Evolutionary conservation across 2,329 filamentous ascomycete species (phyloP).

Genomic region (Septoria linicola): DNA sequence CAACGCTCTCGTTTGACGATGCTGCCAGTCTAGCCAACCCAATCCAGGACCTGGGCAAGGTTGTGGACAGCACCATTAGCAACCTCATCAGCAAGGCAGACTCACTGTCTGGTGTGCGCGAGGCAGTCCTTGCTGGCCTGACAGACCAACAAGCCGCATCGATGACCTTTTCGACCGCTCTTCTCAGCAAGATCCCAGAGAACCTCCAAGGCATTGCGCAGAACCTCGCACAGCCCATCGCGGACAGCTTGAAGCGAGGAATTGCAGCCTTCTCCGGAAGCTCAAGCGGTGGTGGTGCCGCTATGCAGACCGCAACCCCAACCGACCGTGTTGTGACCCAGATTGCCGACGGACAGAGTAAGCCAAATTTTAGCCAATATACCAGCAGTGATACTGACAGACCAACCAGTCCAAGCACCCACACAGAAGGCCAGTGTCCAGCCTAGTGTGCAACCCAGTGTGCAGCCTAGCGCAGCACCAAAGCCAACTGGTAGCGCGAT

Average conservation of each 20-base stretch:
- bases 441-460: slow-evolving; percentile 1
- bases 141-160: slow-evolving; percentile 14
- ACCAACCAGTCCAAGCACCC: background rate
- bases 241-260: slow-evolving; percentile 13
- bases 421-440: background rate
- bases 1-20: slow-evolving; percentile 14
- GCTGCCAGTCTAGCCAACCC: slow-evolving; percentile 15
- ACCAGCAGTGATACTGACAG: background rate
- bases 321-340: slow-evolving; percentile 1
- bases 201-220: slow-evolving; percentile 9
- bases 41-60: slow-evolving; percentile 14
- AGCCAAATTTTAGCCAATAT: background rate
- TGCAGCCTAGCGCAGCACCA: background rate
- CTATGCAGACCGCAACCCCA: background rate
- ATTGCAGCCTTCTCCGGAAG: slow-evolving; percentile 12
- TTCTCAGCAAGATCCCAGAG: slow-evolving; percentile 17
- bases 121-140: slow-evolving; percentile 16
- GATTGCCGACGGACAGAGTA: background rate
- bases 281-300: background rate
- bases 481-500: slow-evolving; percentile 3
- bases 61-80: slow-evolving; percentile 12
- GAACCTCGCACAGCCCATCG: slow-evolving; percentile 16
- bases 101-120: slow-evolving; percentile 10
- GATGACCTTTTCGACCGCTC: slow-evolving; percentile 14
- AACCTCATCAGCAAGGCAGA: slow-evolving; percentile 16